Percentiles rank a stretch among this genome's conserved stretches.
Conservation (phyloP, 306 rosid genomes). For the Lablab purpureus region DNA sequence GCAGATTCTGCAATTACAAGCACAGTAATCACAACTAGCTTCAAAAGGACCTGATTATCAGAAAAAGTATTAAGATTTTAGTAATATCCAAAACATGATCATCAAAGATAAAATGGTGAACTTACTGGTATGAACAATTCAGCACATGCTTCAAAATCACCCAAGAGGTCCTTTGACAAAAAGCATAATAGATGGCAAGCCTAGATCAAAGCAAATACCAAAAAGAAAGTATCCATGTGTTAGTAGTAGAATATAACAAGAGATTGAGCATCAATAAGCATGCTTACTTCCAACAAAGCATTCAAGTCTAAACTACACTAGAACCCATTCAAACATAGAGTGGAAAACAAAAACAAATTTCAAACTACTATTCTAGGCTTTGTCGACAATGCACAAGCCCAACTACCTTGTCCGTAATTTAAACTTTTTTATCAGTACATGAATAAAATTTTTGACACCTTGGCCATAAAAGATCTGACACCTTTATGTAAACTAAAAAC, state of each 20-base stretch:
- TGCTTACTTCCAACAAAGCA: constrained; percentile 25
- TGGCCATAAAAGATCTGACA: constrained; percentile 1
- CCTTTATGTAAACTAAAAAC: constrained; percentile 17
- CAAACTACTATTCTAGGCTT: constrained; percentile 21
- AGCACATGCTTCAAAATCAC: constrained; percentile 96
- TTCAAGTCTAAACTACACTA: constrained; percentile 27
- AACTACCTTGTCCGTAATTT: neutral
- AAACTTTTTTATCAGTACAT: constrained; percentile 15
- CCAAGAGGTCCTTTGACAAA: constrained; percentile 92
- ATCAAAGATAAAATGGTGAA: constrained; percentile 44
- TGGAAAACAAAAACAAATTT: constrained; percentile 28
- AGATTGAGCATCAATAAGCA: constrained; percentile 27
- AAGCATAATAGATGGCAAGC: constrained; percentile 93
- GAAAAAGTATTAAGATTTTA: constrained; percentile 42
- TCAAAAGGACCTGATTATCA: constrained; percentile 91
- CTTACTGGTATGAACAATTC: constrained; percentile 95
- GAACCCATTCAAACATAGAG: constrained; percentile 26
- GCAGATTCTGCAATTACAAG: constrained; percentile 99
- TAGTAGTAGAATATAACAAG: constrained; percentile 17
- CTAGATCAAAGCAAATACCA: constrained; percentile 55
- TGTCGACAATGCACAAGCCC: constrained; percentile 9
- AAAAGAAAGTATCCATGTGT: constrained; percentile 16
- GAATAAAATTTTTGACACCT: constrained; percentile 1
- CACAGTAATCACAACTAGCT: constrained; percentile 99
- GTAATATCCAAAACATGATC: constrained; percentile 36